Base-by-base conservation (phyloP, 75 land plant genomes). In the Larix kaempferi region DNA sequence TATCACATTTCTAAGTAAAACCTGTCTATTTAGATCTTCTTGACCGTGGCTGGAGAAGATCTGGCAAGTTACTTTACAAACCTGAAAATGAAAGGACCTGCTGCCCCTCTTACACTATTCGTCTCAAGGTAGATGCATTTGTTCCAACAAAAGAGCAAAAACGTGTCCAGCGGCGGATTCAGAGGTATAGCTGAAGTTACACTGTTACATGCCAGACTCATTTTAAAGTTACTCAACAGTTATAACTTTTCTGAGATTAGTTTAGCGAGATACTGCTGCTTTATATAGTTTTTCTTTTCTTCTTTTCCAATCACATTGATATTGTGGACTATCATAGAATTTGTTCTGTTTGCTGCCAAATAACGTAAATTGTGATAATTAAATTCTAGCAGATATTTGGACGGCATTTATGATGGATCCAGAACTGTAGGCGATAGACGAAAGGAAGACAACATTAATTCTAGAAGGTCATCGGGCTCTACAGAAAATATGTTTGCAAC, bases 31-130 rank as follows among this genome's bases (percentile, higher is more conserved):
- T 59, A 95, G 99, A 85, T 17, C 90, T 96, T 60, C 88, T 96
- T 80, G 91, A 96, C 78, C 85, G 92, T 64, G 99, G 99, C 7
- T 96, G 99, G 99, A 90, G 99, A 82, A 92, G 99, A 85, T 96
- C 93, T 64, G 99, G 99, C 6, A 92, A 74, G 77, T 89, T 78
- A 75, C 80, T 94, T 2, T 96, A 92, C 88, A 94, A 92, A 85
- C 99, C 98, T 56, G 89, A 91, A 58, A 90, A 91, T 97, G 80
- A 86, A 69, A 83, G 55, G 8, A 90, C 99, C n/a, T 96, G 99
- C 85, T 96, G 99, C 80, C 94, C 93, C 21, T 77, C 93, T 26
- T 94, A 94, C 82, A 96, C 98, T 8, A 94, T 96, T 27, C 91
- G 95, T 55, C 82, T 96, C 55, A 87, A 83, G 60, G 98, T 87